Percentiles rank a stretch among this genome's conserved stretches.
Evolutionary conservation across 495 filamentous ascomycete genomes (phyloP).

Genomic region (Penicillium verhagenii): DNA sequence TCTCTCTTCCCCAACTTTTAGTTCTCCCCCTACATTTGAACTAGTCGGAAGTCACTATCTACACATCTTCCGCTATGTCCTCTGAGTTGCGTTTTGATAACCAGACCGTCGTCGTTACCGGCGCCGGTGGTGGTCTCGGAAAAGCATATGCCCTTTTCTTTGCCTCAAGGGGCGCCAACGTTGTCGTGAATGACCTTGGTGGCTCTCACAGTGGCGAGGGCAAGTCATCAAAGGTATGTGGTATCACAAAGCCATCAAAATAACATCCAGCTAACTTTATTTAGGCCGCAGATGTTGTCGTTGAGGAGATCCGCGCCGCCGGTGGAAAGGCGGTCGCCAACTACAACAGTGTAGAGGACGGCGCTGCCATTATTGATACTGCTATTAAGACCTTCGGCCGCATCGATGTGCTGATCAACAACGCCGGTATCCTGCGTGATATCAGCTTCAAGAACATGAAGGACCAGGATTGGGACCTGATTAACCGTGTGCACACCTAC

Average conservation of each 20-base stretch:
- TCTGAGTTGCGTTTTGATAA: constrained; percentile 83
- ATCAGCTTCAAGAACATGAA: constrained; percentile 99
- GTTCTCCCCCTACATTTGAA: constrained; percentile 15
- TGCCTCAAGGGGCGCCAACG: constrained; percentile 85
- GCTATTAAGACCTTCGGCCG: constrained; percentile 90
- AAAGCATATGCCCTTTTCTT: constrained; percentile 94
- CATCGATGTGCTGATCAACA: constrained; percentile 95
- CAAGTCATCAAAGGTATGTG: constrained; percentile 71
- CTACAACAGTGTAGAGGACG: constrained; percentile 95
- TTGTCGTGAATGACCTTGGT: constrained; percentile 96
- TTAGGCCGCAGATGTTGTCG: constrained; percentile 91
- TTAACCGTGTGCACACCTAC: constrained; percentile 90
- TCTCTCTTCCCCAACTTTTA: constrained; percentile 19
- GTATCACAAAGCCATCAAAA: not conserved
- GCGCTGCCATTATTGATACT: constrained; percentile 93
- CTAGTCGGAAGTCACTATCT: constrained; percentile 16
- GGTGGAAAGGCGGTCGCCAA: constrained; percentile 98
- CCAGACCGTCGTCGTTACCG: constrained; percentile 95
- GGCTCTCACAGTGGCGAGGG: constrained; percentile 95
- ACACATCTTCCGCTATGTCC: constrained; percentile 53
- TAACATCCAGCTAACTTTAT: constrained; percentile 19
- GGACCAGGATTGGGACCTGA: constrained; percentile 93
- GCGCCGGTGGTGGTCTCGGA: constrained; percentile 91
- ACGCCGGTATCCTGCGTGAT: constrained; percentile 95
- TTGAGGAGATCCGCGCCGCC: constrained; percentile 86